Base-by-base conservation (phyloP, 345 rosid genomes). In the Eucalyptus urophylla region DNA sequence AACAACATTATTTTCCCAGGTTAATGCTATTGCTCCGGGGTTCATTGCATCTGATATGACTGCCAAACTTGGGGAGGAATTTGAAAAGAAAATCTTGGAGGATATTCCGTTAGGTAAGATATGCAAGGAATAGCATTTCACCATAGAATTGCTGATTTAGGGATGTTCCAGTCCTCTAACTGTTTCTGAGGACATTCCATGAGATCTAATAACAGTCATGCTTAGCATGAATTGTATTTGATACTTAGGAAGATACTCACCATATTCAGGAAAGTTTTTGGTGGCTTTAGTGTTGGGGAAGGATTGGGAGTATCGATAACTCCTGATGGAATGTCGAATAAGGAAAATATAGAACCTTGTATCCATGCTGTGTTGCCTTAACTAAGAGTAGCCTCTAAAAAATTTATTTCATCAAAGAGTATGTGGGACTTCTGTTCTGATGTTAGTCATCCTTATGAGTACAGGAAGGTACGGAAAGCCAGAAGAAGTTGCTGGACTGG, bases 401-500 rank as follows among this genome's bases (percentile, higher is more conserved):
- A 37, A 37, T 76, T 76, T 19, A 51, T 37, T 19, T 43, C 60
- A 22, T 51, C 44, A 29, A 86, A 11, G 25, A 29, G 40, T 86
- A 22, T 86, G 60, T 31, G 40, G 24, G 62, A 49, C 27, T 31
- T 56, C 27, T 29, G 29, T 4, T 17, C 40, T 33, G 45, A 86
- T 53, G 62, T 86, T 86, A 37, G 47, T 54, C 65, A 44, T 54
- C 16, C 3, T 51, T 43, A 51, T 37, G 88, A 54, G 80, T 91
- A 50, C 96, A 98, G 99, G 99, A 87, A 94, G 99, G 87, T 98
- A 95, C 89, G 99, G 99, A 86, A 96, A 93, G 92, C 97, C 99
- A 6, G 98, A 97, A 92, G 99, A 97, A 93, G 99, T 98, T 90
- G 99, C 99, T 17, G 99, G 99, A 90, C 93, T 97, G 92, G 99